phyloP scores from a whole-genome alignment of 371 early-diverging fungal species.

The Dichotomocladium elegans region DNA sequence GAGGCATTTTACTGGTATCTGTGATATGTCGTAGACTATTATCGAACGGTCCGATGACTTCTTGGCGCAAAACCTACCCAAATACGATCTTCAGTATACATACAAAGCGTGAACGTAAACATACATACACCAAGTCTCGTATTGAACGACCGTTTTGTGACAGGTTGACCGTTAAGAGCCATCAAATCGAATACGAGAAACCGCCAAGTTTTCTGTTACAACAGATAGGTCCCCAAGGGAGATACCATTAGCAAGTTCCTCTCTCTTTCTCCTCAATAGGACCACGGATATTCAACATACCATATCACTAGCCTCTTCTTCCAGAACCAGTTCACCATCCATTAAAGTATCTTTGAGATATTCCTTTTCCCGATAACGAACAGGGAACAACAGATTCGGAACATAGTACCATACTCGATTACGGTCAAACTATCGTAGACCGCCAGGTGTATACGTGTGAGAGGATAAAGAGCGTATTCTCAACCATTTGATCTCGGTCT shows the following conservation, averaged over 20 bases:
- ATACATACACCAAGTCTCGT: slow-evolving; percentile 62
- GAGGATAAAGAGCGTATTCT: too few species aligned
- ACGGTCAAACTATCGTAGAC: slow-evolving; percentile 73
- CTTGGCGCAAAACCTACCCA: slow-evolving; percentile 57
- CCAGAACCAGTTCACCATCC: slow-evolving; percentile 76
- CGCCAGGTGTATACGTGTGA: not conserved
- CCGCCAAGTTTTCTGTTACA: slow-evolving; percentile 49
- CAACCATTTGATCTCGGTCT: too few species aligned
- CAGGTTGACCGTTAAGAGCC: slow-evolving; percentile 52
- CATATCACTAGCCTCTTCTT: slow-evolving; percentile 16
- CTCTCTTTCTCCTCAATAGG: not conserved
- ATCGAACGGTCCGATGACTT: slow-evolving; percentile 58
- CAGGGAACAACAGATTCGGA: slow-evolving; percentile 57
- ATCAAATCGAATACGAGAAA: slow-evolving; percentile 72
- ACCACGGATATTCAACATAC: not conserved
- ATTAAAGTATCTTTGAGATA: slow-evolving; percentile 70
- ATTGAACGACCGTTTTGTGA: slow-evolving; percentile 59
- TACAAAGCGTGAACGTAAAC: not conserved
- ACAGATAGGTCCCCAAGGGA: too few species aligned
- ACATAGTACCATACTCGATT: slow-evolving; percentile 64
- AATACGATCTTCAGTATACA: not conserved
- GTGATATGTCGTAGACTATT: slow-evolving; percentile 27
- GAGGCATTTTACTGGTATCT: slow-evolving; percentile 40
- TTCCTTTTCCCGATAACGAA: slow-evolving; percentile 48
- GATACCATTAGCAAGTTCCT: not conserved